Conservation (phyloP, 805 yeast species). For the Candida incommunis region DNA sequence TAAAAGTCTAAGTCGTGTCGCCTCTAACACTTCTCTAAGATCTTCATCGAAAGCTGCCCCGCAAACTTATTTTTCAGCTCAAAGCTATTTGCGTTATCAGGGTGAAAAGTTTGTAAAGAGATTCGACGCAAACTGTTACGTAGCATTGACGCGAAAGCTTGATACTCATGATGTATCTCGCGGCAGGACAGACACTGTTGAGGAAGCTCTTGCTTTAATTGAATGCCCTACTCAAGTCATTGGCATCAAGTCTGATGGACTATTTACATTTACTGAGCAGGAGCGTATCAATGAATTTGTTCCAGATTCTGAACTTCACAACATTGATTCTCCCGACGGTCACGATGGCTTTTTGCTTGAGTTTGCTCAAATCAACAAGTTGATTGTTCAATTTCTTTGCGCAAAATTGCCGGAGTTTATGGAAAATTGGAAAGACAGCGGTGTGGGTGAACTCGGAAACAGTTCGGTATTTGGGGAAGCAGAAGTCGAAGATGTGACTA, state of each 20-base stretch:
- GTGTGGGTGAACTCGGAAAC: conserved; percentile 24
- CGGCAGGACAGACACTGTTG: conserved; percentile 39
- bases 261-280: conserved; percentile 87
- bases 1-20: conserved; percentile 1
- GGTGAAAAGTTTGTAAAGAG: conserved; percentile 80
- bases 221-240: conserved; percentile 68
- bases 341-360: conserved; percentile 94
- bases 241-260: conserved; percentile 85
- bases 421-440: conserved; percentile 32
- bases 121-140: conserved; percentile 95
- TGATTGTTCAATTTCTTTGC: conserved; percentile 53
- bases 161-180: conserved; percentile 93
- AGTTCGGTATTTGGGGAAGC: conserved; percentile 81
- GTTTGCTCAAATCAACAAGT: conserved; percentile 63
- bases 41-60: conserved; percentile 13
- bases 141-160: conserved; percentile 80
- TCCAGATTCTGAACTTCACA: conserved; percentile 52
- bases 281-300: conserved; percentile 63
- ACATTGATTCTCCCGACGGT: conserved; percentile 85
- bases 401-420: conserved; percentile 45
- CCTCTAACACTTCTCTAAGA: conserved; percentile 8
- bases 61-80: conserved; percentile 78
- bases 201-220: conserved; percentile 43
- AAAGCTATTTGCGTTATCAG: conserved; percentile 85
- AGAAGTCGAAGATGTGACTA: conserved; percentile 68